phyloP scores from a whole-genome alignment of 2,329 filamentous ascomycete species.

The Hortaea werneckii region DNA sequence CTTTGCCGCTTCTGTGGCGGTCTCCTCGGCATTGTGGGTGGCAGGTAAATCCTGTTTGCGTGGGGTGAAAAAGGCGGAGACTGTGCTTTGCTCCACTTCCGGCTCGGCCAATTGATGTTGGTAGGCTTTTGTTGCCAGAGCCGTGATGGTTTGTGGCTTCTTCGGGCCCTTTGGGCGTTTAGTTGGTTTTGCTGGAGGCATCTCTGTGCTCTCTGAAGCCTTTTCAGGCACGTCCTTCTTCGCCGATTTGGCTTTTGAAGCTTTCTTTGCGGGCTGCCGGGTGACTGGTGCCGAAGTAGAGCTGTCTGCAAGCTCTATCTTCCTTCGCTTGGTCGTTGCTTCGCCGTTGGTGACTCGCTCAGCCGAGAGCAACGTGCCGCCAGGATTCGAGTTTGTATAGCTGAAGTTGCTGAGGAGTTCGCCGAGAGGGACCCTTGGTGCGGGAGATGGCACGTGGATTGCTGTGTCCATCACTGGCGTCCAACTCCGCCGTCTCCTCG shows the following conservation, averaged over 20 bases:
- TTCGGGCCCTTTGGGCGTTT: constrained; percentile 28
- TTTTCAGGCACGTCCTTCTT: constrained; percentile 1
- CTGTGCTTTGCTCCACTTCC: constrained; percentile 18
- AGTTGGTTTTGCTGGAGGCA: constrained; percentile 20
- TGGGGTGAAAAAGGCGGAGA: constrained; percentile 38
- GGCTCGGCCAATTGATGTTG: constrained; percentile 26
- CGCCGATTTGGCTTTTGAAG: background rate
- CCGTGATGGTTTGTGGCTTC: constrained; percentile 68
- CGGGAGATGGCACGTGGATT: background rate
- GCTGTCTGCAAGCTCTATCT: constrained; percentile 7
- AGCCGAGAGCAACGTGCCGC: background rate
- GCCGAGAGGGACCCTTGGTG: constrained; percentile 3
- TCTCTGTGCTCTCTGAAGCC: background rate
- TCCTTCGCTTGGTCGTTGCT: constrained; percentile 9
- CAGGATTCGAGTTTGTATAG: background rate
- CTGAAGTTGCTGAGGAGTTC: constrained; percentile 6
- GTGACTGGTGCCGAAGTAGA: background rate
- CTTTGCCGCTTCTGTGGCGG: constrained; percentile 4
- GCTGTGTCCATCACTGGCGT: constrained; percentile 1
- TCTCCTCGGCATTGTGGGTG: background rate
- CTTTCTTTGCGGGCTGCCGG: constrained; percentile 1
- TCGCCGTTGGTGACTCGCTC: constrained; percentile 1
- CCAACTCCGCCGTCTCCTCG: constrained; percentile 7
- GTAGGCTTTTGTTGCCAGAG: constrained; percentile 64
- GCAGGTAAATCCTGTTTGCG: constrained; percentile 4